Conservation (phyloP, 2,329 filamentous ascomycete species). For the Dactylellina cionopaga region DNA sequence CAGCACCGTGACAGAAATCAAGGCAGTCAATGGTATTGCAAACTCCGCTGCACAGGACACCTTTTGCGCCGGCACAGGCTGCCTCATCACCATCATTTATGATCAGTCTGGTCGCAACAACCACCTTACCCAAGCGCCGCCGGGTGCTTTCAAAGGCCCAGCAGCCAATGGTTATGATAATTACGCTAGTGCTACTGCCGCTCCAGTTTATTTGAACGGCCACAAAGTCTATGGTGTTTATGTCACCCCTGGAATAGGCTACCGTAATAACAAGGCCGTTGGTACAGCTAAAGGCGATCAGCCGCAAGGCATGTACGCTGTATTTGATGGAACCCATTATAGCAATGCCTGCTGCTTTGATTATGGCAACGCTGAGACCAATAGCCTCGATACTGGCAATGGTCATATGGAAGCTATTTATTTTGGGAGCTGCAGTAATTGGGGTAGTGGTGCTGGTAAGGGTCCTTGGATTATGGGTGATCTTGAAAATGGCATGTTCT, state of each 20-base stretch:
- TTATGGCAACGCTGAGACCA: too few relatives aligned
- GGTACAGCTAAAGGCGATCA: too few relatives aligned
- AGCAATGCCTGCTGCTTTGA: too few relatives aligned
- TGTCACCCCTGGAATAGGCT: slow-evolving; percentile 70
- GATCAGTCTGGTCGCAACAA: slow-evolving; percentile 73
- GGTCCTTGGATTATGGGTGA: too few relatives aligned
- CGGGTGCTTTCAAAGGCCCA: slow-evolving; percentile 69
- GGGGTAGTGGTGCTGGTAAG: too few relatives aligned
- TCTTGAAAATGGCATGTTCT: too few relatives aligned
- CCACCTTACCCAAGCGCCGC: slow-evolving; percentile 71
- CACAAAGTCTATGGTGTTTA: slow-evolving; percentile 73
- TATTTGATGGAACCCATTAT: too few relatives aligned
- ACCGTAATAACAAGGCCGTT: slow-evolving; percentile 68
- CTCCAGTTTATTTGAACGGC: slow-evolving; percentile 70
- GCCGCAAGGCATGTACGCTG: too few relatives aligned
- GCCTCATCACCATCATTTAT: slow-evolving; percentile 72
- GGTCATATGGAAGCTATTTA: too few relatives aligned
- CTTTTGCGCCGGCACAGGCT: slow-evolving; percentile 71
- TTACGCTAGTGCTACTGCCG: slow-evolving; percentile 69
- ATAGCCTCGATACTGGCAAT: too few relatives aligned
- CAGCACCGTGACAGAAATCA: slow-evolving; percentile 65
- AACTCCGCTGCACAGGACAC: slow-evolving; percentile 70
- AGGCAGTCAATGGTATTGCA: slow-evolving; percentile 70
- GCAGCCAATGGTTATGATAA: slow-evolving; percentile 70
- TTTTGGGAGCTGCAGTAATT: too few relatives aligned